Evolutionary conservation across 257 asterid genomes (phyloP).

Genomic region (Galeopsis tetrahit): DNA sequence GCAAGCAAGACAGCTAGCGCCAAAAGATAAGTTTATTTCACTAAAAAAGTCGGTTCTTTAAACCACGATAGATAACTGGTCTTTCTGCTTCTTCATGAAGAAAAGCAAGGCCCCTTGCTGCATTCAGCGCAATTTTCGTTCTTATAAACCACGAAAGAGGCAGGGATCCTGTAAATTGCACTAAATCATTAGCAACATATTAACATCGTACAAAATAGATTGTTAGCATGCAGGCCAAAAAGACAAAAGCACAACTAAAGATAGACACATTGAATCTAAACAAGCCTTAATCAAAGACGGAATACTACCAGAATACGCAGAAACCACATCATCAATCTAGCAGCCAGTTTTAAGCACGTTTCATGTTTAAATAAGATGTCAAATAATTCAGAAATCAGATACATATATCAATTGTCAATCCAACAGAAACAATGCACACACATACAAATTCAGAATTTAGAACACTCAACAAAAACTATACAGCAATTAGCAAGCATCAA

Average conservation of each 20-base stretch:
- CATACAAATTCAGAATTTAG: too few relatives aligned
- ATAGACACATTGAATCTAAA: neutral
- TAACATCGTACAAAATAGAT: conserved; percentile 5
- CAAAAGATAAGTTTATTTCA: neutral
- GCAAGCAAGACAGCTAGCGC: too few relatives aligned
- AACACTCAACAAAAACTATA: too few relatives aligned
- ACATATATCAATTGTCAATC: too few relatives aligned
- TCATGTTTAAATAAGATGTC: too few relatives aligned
- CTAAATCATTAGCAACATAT: conserved; percentile 3
- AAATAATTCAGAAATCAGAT: too few relatives aligned
- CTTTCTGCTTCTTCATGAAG: conserved; percentile 86
- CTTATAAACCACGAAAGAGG: conserved; percentile 80
- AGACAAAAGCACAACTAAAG: neutral
- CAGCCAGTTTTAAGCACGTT: too few relatives aligned
- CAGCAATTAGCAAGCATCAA: too few relatives aligned
- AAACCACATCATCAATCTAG: too few relatives aligned
- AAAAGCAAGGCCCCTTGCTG: conserved; percentile 84
- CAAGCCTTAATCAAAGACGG: conserved; percentile 3
- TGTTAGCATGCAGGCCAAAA: neutral
- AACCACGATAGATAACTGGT: conserved; percentile 77
- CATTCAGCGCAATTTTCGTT: conserved; percentile 74
- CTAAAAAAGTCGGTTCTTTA: too few relatives aligned
- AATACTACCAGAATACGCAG: too few relatives aligned
- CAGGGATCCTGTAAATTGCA: conserved; percentile 54
- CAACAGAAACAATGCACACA: too few relatives aligned